Evolutionary conservation across 805 yeast species (phyloP), one percentile per base, ranked within the genome.

Genomic region (Yamadazyma sp.): DNA sequence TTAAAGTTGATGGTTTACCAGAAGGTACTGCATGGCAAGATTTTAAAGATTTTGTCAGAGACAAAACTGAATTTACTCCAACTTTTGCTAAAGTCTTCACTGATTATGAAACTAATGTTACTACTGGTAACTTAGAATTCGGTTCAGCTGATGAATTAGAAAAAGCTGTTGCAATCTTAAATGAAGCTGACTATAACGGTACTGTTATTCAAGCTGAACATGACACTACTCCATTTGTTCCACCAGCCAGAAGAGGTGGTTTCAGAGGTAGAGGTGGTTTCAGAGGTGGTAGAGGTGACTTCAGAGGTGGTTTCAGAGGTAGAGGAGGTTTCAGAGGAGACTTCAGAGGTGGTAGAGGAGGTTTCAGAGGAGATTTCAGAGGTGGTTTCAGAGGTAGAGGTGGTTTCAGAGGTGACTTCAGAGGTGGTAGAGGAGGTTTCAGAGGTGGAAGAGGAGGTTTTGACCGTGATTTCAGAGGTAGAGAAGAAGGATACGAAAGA

Each of bases 31-130:
- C 86, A 33, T 85, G 94, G 94, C 93, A 85, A 71, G 91, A 83
- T 53, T 74, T 85, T 56, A 85, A 88, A 70, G 98, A 91, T 68
- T 79, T 86, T 56, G 88, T 87, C 47, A 76, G 95, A 58, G 88
- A 83, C 43, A 82, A 78, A 62, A 78, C 76, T 38, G 67, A 74
- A 44, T 59, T 73, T 45, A 75, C 78, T 40, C 84, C 87, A 39
- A 76, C 82, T 22, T 83, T 81, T 47, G 68, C 70, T 49, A 62
- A 66, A 56, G 69, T 66, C 60, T 73, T 52, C 67, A 70, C 69
- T 59, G 72, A 60, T 62, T 73, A 54, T 55, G 70, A 55, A 59
- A 60, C 60, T 58, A 62, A 64, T 45, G 70, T 62, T 52, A 65
- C 56, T 52, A 61, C 56, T 32, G 78, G 80, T 48, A 69, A 69